A percentile compares a stretch with the other conserved stretches of the same genome.
phyloP scores from a whole-genome alignment of 352 stramenopile genomes.

The Phytophthora litchii region DNA sequence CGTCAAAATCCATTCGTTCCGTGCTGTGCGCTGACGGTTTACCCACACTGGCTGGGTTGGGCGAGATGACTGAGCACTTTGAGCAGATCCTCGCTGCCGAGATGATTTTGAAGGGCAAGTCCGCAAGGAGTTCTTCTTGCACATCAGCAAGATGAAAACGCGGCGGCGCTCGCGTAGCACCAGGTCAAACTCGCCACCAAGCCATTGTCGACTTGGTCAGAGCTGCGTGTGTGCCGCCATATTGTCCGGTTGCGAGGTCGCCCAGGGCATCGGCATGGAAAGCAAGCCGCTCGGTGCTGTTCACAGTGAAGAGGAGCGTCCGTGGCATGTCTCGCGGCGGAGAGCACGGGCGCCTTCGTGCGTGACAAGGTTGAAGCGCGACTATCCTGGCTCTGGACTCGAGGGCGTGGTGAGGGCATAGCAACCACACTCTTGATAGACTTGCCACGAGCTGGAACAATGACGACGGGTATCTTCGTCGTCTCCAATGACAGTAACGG shows the following conservation, averaged over 20 bases:
- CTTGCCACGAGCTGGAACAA: not conserved
- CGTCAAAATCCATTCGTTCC: slow-evolving; percentile 21
- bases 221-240: slow-evolving; percentile 2
- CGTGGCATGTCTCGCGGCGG: slow-evolving; percentile 23
- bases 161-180: slow-evolving; percentile 15
- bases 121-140: slow-evolving; percentile 15
- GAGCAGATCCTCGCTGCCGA: slow-evolving; percentile 19
- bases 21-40: not conserved
- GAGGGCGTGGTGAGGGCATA: not conserved
- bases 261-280: not conserved
- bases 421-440: too few species aligned
- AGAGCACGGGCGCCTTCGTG: slow-evolving; percentile 22
- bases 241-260: slow-evolving; percentile 12
- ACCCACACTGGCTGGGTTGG: slow-evolving; percentile 4
- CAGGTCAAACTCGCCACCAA: slow-evolving; percentile 14
- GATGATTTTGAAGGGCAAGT: slow-evolving; percentile 24
- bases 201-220: slow-evolving; percentile 2
- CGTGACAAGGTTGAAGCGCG: slow-evolving; percentile 10
- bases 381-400: slow-evolving; percentile 14
- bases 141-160: slow-evolving; percentile 30
- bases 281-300: slow-evolving; percentile 5
- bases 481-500: not conserved
- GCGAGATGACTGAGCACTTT: slow-evolving; percentile 13
- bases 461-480: slow-evolving; percentile 5
- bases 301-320: slow-evolving; percentile 7